phyloP scores from a whole-genome alignment of 495 filamentous ascomycete species.

The Penicillium angulare region DNA sequence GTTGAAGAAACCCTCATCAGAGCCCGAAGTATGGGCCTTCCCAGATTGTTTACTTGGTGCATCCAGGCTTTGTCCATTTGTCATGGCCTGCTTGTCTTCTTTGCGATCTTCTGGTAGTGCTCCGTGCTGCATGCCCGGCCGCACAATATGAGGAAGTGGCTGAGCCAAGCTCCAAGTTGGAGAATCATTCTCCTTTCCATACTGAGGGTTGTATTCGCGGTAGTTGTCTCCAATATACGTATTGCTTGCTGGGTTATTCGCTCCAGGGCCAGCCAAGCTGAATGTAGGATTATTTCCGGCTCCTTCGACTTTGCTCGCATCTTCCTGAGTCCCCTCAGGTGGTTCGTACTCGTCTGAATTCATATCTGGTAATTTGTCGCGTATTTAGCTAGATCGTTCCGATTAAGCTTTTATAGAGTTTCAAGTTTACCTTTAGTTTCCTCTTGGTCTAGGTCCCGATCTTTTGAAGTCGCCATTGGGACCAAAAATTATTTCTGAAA shows the following conservation, averaged over 20 bases:
- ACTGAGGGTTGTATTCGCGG: conserved; percentile 18
- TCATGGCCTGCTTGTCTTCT: conserved; percentile 2
- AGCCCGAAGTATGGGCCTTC: neutral
- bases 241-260: conserved; percentile 6
- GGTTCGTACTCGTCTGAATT: conserved; percentile 9
- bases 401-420: conserved; percentile 2
- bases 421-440: conserved; percentile 2
- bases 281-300: conserved; percentile 10
- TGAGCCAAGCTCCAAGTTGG: conserved; percentile 31
- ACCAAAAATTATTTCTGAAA: neutral
- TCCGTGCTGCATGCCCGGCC: conserved; percentile 23
- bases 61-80: conserved; percentile 3
- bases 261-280: conserved; percentile 12
- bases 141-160: conserved; percentile 29
- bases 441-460: neutral
- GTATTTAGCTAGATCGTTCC: neutral
- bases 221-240: conserved; percentile 35
- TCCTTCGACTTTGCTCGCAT: conserved; percentile 10
- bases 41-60: neutral
- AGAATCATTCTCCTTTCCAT: conserved; percentile 13
- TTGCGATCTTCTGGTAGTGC: neutral
- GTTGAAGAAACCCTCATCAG: conserved; percentile 16
- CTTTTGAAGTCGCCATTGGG: neutral
- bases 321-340: conserved; percentile 13
- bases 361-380: neutral